Conservation (phyloP, 257 asterid genomes). For the Solanum ossicruentum region DNA sequence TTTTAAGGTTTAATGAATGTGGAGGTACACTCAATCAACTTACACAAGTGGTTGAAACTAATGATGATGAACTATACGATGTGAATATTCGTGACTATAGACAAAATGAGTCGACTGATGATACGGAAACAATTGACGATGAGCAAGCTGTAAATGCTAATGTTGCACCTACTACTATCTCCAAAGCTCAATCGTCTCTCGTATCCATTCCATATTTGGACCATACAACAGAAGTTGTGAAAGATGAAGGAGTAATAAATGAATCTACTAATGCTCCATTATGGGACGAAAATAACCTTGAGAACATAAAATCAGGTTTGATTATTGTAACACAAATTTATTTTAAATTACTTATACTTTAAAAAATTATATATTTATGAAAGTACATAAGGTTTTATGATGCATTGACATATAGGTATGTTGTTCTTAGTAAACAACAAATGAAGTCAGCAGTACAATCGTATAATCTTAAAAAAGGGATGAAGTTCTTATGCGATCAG, state of each 20-base stretch:
- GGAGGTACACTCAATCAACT: background rate
- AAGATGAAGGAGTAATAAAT: fast-evolving
- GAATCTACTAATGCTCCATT: too few species aligned
- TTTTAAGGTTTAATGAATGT: background rate
- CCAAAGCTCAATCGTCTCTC: background rate
- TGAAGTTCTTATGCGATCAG: background rate
- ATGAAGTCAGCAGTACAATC: too few species aligned
- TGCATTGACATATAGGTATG: background rate
- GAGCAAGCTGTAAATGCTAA: background rate
- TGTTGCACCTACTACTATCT: background rate
- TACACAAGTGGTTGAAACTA: background rate
- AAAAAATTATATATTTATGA: too few species aligned
- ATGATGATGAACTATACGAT: background rate
- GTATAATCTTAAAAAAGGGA: background rate
- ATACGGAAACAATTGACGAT: too few species aligned
- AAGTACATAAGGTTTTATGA: too few species aligned
- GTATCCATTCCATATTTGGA: background rate
- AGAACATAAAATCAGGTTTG: background rate
- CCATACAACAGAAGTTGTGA: too few species aligned
- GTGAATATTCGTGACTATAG: too few species aligned
- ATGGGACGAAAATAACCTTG: background rate
- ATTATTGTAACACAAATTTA: background rate
- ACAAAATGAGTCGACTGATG: background rate
- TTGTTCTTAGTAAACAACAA: too few species aligned
- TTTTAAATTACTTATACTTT: too few species aligned